Conservation (phyloP, 257 asterid species). For the Gentiana macrophylla region DNA sequence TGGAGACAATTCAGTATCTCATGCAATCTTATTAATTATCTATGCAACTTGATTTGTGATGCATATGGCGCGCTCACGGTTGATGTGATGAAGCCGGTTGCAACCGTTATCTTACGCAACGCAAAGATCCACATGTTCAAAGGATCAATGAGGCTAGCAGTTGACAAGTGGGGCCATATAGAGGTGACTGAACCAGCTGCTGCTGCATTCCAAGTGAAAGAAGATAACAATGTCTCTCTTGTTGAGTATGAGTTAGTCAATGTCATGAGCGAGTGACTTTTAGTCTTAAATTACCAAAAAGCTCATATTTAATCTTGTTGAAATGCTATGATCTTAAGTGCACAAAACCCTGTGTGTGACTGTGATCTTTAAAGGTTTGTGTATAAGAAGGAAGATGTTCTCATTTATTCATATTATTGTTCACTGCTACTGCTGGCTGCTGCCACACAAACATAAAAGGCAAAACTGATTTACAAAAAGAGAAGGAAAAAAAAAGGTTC, state of each 20-base stretch:
- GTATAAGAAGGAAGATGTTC: too few relatives aligned
- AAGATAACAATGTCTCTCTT: slow-evolving; percentile 54
- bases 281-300: neutral
- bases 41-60: neutral
- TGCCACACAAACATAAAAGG: too few relatives aligned
- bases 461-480: slow-evolving; percentile 5
- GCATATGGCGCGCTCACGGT: slow-evolving; percentile 20
- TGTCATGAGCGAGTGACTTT: slow-evolving; percentile 20
- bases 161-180: slow-evolving; percentile 67
- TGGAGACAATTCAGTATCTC: too few relatives aligned
- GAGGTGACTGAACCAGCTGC: slow-evolving; percentile 51
- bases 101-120: slow-evolving; percentile 43
- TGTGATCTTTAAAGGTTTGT: too few relatives aligned
- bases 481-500: too few relatives aligned
- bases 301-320: too few relatives aligned
- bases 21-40: too few relatives aligned
- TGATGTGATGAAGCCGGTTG: slow-evolving; percentile 50
- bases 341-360: neutral
- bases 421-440: too few relatives aligned
- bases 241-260: slow-evolving; percentile 62
- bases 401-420: too few relatives aligned
- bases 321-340: neutral
- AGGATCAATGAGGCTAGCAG: slow-evolving; percentile 62
- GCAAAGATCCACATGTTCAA: slow-evolving; percentile 69
- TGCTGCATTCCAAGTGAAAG: slow-evolving; percentile 41